Conservation (phyloP, 371 early-diverging fungal genomes). For the Zopfochytrium polystomum region DNA sequence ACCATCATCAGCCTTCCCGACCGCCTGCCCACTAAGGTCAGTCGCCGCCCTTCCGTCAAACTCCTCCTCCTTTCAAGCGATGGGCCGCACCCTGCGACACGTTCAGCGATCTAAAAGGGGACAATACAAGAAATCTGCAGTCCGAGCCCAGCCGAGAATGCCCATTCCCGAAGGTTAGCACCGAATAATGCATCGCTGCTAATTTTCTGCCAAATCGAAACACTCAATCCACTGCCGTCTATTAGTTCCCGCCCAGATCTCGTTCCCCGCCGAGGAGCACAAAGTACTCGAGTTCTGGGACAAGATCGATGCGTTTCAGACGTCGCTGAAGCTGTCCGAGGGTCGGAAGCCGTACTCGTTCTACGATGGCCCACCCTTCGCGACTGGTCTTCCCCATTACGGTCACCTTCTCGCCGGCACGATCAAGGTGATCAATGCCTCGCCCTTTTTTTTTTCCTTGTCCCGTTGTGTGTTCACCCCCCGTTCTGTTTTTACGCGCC, state of each 20-base stretch:
- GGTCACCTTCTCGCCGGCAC: slow-evolving; percentile 99
- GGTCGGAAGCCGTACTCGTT: slow-evolving; percentile 86
- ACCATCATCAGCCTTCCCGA: no score
- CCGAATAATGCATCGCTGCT: no score
- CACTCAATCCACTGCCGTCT: no score
- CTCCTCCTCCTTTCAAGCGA: no score
- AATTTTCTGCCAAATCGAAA: no score
- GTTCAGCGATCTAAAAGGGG: no score
- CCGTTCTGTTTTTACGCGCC: not conserved
- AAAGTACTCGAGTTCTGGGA: slow-evolving; percentile 95
- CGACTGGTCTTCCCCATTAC: slow-evolving; percentile 99
- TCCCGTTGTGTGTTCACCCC: not conserved
- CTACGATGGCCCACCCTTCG: slow-evolving; percentile 99
- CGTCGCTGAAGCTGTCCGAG: slow-evolving; percentile 87
- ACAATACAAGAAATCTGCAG: no score
- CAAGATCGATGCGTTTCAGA: slow-evolving; percentile 97
- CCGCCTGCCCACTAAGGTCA: no score
- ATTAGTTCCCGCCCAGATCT: slow-evolving; percentile 48
- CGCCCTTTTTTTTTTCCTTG: not conserved
- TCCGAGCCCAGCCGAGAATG: no score
- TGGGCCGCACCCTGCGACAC: no score
- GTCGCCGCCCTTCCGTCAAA: no score
- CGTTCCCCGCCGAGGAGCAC: slow-evolving; percentile 94
- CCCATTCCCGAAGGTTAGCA: no score
- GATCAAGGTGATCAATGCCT: slow-evolving; percentile 78